phyloP scores from a whole-genome alignment of 2,329 filamentous ascomycete species.

The Hymenoscyphus fraxineus region DNA sequence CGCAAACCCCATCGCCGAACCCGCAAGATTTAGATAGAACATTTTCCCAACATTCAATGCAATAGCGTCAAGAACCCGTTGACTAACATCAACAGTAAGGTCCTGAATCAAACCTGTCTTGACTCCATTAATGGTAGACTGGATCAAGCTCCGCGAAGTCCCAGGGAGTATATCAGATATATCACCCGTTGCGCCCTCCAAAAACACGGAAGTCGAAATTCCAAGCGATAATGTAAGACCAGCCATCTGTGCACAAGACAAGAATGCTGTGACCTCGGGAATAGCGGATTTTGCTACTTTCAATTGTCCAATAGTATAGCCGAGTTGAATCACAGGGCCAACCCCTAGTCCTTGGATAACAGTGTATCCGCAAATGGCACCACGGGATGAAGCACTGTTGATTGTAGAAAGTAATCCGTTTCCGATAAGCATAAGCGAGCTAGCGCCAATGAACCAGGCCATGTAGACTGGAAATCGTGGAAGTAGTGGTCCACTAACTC shows the following conservation, averaged over 20 bases:
- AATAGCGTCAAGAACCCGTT: too few species aligned
- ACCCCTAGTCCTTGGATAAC: slow-evolving; percentile 41
- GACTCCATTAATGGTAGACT: slow-evolving; percentile 9
- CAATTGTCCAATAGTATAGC: slow-evolving; percentile 37
- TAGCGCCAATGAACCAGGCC: slow-evolving; percentile 37
- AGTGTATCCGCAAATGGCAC: slow-evolving; percentile 34
- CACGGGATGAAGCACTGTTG: slow-evolving; percentile 23
- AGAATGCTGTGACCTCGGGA: slow-evolving; percentile 38
- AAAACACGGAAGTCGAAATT: slow-evolving; percentile 37
- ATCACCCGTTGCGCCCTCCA: slow-evolving; percentile 12
- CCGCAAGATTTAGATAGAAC: too few species aligned
- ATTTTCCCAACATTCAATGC: too few species aligned
- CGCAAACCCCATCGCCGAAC: too few species aligned
- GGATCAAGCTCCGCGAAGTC: slow-evolving; percentile 31
- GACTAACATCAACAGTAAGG: too few species aligned
- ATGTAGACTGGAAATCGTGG: slow-evolving; percentile 38
- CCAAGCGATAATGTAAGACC: slow-evolving; percentile 38
- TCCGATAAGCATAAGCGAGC: slow-evolving; percentile 36
- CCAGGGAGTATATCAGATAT: slow-evolving; percentile 34
- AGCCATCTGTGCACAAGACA: slow-evolving; percentile 37
- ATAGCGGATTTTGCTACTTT: slow-evolving; percentile 34
- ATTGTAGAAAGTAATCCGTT: slow-evolving; percentile 32
- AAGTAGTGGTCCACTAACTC: slow-evolving; percentile 34
- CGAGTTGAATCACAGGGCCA: slow-evolving; percentile 37
- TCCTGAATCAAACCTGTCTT: too few species aligned